Percentiles rank a stretch among this genome's conserved stretches.
These are phyloP conservation scores for Terfezia claveryi DNA, from an alignment of 495 filamentous ascomycete genomes.

Conservation along the genomic window DNA sequence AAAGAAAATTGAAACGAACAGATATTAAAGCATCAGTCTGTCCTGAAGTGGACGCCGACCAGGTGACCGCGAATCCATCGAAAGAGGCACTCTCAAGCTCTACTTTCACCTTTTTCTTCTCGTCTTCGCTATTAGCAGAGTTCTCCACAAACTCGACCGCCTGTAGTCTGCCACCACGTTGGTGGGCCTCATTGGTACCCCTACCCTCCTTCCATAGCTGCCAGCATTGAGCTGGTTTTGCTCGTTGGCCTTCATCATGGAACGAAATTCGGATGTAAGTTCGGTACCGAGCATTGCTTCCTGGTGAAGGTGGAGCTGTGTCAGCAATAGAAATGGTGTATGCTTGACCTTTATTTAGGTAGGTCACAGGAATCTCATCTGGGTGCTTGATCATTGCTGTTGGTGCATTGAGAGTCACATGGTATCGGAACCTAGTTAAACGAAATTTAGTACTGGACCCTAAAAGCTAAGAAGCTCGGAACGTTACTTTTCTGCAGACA, in stretches of 20 bases:
- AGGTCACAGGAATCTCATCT: conserved; percentile 81
- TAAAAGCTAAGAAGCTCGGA: conserved; percentile 24
- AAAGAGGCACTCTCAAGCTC: conserved; percentile 68
- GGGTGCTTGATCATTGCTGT: conserved; percentile 85
- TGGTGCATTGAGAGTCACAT: conserved; percentile 72
- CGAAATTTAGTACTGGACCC: conserved; percentile 27
- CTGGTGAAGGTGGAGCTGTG: conserved; percentile 30
- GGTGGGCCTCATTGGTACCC: conserved; percentile 71
- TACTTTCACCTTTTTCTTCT: conserved; percentile 41
- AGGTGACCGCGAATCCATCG: conserved; percentile 77
- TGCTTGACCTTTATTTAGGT: conserved; percentile 90
- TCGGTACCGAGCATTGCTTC: conserved; percentile 40
- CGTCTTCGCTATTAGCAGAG: conserved; percentile 44
- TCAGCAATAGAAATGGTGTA: conserved; percentile 67
- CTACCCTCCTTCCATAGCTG: conserved; percentile 89
- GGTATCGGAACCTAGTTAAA: conserved; percentile 62
- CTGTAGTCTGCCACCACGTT: conserved; percentile 64
- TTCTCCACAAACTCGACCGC: conserved; percentile 86
- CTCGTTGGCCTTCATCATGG: conserved; percentile 74
- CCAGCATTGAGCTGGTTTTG: conserved; percentile 68
- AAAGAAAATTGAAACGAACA: conserved; percentile 92
- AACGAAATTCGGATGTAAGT: conserved; percentile 84
- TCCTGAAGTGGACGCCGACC: conserved; percentile 46
- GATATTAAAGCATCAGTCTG: conserved; percentile 53
- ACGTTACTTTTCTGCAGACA: conserved; percentile 26